Conservation (phyloP, 164 flowering plant genomes). For the Santalum album region DNA sequence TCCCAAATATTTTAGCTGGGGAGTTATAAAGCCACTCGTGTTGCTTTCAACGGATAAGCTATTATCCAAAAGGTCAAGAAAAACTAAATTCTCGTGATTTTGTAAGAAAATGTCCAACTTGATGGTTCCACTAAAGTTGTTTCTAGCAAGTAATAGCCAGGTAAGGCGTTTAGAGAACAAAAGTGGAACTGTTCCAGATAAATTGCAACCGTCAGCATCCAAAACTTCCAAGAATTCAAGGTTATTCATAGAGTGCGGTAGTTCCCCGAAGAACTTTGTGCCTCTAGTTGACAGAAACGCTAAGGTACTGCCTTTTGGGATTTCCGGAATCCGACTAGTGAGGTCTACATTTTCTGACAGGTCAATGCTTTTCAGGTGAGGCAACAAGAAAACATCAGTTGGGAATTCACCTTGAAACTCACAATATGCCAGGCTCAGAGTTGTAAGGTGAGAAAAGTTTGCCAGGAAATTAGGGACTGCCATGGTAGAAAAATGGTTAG, state of each 20-base stretch:
- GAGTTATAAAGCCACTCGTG: not conserved
- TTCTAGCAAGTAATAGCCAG: not conserved
- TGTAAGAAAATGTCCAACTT: not conserved
- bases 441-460: slow-evolving; percentile 7
- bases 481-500: no score
- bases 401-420: slow-evolving; percentile 9
- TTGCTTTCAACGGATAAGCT: no score
- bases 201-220: no score
- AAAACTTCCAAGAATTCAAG: not conserved
- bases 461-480: not conserved
- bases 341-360: not conserved
- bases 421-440: not conserved
- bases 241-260: slow-evolving; percentile 3
- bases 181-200: not conserved
- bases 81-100: not conserved
- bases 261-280: not conserved
- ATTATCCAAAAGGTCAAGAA: not conserved
- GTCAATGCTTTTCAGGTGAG: not conserved
- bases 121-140: not conserved
- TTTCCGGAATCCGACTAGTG: not conserved
- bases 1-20: not conserved
- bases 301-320: not conserved
- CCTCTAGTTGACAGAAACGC: not conserved
- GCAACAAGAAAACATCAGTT: not conserved
- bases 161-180: slow-evolving; percentile 4